phyloP scores from a whole-genome alignment of 805 yeast genomes.

The Saccharomycopsis lassenensis region DNA sequence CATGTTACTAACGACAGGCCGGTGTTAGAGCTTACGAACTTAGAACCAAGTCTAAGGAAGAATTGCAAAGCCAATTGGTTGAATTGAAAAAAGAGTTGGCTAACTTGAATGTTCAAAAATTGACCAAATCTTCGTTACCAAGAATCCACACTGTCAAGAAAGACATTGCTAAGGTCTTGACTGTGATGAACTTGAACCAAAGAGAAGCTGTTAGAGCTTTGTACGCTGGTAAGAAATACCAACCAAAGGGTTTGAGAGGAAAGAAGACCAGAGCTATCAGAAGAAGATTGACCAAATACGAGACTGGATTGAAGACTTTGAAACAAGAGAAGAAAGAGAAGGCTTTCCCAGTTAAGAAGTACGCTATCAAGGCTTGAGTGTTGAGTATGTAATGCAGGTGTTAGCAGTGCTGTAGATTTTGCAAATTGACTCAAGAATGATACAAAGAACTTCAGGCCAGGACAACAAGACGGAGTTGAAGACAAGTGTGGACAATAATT shows the following conservation, averaged over 20 bases:
- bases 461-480: no score
- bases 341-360: slow-evolving; percentile 98
- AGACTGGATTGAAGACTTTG: slow-evolving; percentile 70
- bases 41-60: slow-evolving; percentile 94
- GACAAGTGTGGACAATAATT: no score
- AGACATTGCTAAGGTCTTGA: slow-evolving; percentile 96
- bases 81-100: slow-evolving; percentile 97
- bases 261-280: slow-evolving; percentile 99
- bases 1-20: slow-evolving; percentile 41
- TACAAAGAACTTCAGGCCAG: no score
- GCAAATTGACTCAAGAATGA: no score
- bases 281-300: slow-evolving; percentile 86
- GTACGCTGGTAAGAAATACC: slow-evolving; percentile 90
- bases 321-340: slow-evolving; percentile 85
- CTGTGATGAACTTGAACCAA: slow-evolving; percentile 93
- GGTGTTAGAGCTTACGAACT: slow-evolving; percentile 93
- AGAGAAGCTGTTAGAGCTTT: slow-evolving; percentile 90
- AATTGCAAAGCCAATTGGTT: slow-evolving; percentile 86
- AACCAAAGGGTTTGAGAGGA: slow-evolving; percentile 98
- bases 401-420: no score
- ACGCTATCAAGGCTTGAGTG: slow-evolving; percentile 92
- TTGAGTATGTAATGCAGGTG: slow-evolving; percentile 21
- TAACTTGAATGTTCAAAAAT: slow-evolving; percentile 89
- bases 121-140: slow-evolving; percentile 87
- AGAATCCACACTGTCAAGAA: slow-evolving; percentile 95